Percentiles rank a stretch among this genome's conserved stretches.
Conservation (phyloP, 345 rosid species). For the Dimocarpus longan region DNA sequence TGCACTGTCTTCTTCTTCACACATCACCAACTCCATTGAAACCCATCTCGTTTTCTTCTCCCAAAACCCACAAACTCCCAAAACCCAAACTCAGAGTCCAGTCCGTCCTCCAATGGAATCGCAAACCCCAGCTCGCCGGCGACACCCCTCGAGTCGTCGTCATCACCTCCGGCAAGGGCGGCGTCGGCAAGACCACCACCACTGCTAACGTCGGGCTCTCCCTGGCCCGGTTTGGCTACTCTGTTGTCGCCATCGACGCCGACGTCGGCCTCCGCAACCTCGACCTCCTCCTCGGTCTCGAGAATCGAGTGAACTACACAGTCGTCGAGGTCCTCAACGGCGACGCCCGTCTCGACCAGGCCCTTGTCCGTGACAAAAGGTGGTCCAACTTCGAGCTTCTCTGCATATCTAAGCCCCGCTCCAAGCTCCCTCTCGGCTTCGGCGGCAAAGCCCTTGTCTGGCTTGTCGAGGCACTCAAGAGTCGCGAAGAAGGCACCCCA, state of each 20-base stretch:
- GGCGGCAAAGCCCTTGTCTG: conserved; percentile 90
- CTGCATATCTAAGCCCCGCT: conserved; percentile 92
- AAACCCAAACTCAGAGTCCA: conserved; percentile 27
- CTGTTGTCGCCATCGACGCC: conserved; percentile 89
- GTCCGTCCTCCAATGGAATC: conserved; percentile 87
- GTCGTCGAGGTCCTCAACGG: conserved; percentile 89
- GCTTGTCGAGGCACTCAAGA: conserved; percentile 83
- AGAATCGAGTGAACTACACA: conserved; percentile 93
- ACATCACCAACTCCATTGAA: conserved; percentile 26
- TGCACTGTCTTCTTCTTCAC: conserved; percentile 49
- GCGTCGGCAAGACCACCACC: conserved; percentile 95
- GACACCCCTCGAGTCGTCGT: conserved; percentile 96
- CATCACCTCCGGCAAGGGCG: conserved; percentile 97
- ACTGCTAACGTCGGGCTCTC: conserved; percentile 99
- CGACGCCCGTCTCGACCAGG: conserved; percentile 95
- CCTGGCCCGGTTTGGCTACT: conserved; percentile 89
- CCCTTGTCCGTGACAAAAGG: conserved; percentile 88
- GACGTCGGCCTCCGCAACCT: conserved; percentile 96
- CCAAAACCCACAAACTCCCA: conserved; percentile 5
- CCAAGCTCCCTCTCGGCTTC: conserved; percentile 89
- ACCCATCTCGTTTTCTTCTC: conserved; percentile 6
- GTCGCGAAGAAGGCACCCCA: conserved; percentile 71
- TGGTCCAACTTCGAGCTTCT: conserved; percentile 95
- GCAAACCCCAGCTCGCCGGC: conserved; percentile 90
- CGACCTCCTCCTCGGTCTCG: conserved; percentile 91